Evolutionary conservation across 768 basidiomycete genomes (phyloP), one percentile per base, ranked within the genome.

Genomic region (Leccinum subtestaceum): DNA sequence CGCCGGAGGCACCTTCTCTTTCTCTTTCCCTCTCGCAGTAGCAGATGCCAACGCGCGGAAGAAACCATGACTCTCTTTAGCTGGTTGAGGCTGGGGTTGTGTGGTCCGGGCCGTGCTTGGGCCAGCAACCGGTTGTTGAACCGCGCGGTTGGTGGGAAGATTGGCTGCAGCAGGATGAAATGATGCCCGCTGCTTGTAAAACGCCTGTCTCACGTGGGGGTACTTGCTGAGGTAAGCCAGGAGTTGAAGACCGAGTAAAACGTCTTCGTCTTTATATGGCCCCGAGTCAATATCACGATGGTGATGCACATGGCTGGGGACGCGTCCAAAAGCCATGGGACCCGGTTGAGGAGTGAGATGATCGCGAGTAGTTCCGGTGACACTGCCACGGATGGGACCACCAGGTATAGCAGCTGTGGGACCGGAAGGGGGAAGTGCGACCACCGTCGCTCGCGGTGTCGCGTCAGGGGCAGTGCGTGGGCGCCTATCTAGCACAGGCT

Each of bases 151-250:
- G 7, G 71, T 66, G 10, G 74, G 67, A 15, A 80, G 65, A 49
- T 75, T 76, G 6, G 81, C 77, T 29, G 84, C 84, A 9, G 88
- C 90, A 0, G 90, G 90, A 66, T 91, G 90, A 72, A 92, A 93
- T n/a, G 85, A 83, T n/a, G 78, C 75, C 1, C 91, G 81, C 1
- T 86, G 88, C 70, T 93, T 92, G 72, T 98, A 97, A 70, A 99
- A 98, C 6, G 95, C 93, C 67, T 95, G 88, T 10, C 97, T 81
- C 4, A 98, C 96, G 71, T 98, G 96, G 1, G 97, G 95, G 70
- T 99, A 98, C 74, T 99, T 98, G 76, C 90, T 93, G 17, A 98
- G 80, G 70, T 99, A 98, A 3, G 97, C 97, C 1, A 99, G 81
- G 2, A 98, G 85, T 72, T 99, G 96, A 12, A 99, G 76, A 19